phyloP scores from a whole-genome alignment of 2,329 filamentous ascomycete species.

The Lecanicillium sp. region DNA sequence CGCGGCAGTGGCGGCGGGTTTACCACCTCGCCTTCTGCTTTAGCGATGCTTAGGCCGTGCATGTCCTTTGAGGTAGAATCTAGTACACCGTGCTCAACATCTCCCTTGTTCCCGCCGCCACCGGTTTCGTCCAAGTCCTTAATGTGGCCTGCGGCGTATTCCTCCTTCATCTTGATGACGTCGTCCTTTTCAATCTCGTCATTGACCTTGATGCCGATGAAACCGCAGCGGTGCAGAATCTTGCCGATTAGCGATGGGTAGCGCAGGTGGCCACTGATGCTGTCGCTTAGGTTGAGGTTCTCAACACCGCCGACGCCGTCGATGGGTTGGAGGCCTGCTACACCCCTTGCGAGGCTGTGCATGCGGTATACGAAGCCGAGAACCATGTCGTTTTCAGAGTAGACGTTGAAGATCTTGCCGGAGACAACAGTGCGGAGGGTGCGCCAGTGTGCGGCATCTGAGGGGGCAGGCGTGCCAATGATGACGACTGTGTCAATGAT shows the following conservation, averaged over 20 bases:
- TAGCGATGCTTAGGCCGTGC: background rate
- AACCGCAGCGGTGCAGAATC: constrained; percentile 44
- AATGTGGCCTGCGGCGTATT: constrained; percentile 21
- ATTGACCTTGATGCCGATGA: constrained; percentile 32
- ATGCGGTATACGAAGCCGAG: constrained; percentile 82
- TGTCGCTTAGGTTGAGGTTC: constrained; percentile 43
- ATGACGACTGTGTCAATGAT: constrained; percentile 76
- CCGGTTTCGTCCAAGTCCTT: constrained; percentile 18
- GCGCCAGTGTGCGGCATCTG: constrained; percentile 64
- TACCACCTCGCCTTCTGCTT: background rate
- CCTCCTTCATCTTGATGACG: constrained; percentile 36
- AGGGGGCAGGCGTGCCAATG: constrained; percentile 73
- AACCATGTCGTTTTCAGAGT: constrained; percentile 78
- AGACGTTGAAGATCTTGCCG: constrained; percentile 80
- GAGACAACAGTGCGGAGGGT: constrained; percentile 69
- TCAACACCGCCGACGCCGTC: constrained; percentile 56
- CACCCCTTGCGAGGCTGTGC: constrained; percentile 71
- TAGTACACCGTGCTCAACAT: background rate
- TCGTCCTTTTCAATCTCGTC: constrained; percentile 43
- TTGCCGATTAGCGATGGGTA: constrained; percentile 42
- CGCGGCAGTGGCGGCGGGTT: constrained; percentile 2
- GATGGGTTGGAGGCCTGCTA: constrained; percentile 74
- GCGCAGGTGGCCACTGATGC: constrained; percentile 45
- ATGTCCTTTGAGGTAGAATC: background rate
- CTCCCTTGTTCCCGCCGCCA: constrained; percentile 6